A percentile compares a stretch with the other conserved stretches of the same genome.
Evolutionary conservation across 2,329 filamentous ascomycete species (phyloP).

Genomic region (Hypomyces perniciosus): DNA sequence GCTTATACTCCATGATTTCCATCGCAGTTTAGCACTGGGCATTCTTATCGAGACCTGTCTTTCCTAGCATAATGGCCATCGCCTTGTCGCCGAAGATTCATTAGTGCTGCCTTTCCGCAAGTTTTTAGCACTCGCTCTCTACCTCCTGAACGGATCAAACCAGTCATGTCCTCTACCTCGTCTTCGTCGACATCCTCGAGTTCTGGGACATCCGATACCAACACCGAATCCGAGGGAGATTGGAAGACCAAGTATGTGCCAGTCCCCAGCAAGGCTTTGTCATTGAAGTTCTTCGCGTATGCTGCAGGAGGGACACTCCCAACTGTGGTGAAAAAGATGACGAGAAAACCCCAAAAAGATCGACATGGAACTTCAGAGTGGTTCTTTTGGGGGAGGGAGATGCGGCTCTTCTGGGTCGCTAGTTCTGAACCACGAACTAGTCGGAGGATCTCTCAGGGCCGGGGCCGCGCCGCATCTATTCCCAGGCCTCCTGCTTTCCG

Average conservation of each 20-base stretch:
- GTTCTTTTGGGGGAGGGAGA: neutral
- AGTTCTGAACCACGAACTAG: neutral
- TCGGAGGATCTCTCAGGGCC: neutral
- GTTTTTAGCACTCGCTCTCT: too few relatives aligned
- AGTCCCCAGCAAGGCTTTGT: neutral
- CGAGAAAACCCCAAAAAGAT: neutral
- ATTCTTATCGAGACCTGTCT: too few relatives aligned
- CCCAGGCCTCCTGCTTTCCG: neutral
- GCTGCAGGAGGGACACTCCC: neutral
- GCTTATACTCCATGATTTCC: too few relatives aligned
- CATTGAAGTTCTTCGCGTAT: constrained; percentile 3
- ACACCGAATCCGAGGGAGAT: neutral
- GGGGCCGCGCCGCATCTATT: too few relatives aligned
- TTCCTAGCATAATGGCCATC: too few relatives aligned
- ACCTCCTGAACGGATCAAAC: neutral
- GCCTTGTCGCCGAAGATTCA: too few relatives aligned
- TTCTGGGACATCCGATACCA: neutral
- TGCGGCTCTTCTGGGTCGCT: constrained; percentile 5
- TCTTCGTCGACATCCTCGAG: neutral
- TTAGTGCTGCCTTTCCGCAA: too few relatives aligned
- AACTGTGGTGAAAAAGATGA: constrained; percentile 5
- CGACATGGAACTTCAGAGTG: neutral
- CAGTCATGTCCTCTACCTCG: neutral
- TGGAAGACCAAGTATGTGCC: neutral
- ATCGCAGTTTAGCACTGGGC: too few relatives aligned